These are phyloP conservation scores for Piper longum DNA, from an alignment of 164 flowering plant species.

Conservation along the genomic window DNA sequence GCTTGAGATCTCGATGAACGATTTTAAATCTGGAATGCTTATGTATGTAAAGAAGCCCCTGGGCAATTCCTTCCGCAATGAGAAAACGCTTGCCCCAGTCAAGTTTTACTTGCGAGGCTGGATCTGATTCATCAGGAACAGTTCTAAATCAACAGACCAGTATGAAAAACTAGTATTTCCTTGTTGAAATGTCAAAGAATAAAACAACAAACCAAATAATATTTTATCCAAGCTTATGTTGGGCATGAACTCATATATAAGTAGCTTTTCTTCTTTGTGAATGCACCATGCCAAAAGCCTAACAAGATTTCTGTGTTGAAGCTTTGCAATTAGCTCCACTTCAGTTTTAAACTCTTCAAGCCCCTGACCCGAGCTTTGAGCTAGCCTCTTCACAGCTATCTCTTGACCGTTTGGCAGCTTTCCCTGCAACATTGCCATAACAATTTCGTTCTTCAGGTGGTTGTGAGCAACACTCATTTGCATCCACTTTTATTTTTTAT, in stretches of 20 bases:
- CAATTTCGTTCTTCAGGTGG: not conserved
- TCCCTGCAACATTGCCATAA: constrained; percentile 10
- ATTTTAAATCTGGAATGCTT: constrained; percentile 59
- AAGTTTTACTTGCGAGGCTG: constrained; percentile 20
- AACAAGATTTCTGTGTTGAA: constrained; percentile 33
- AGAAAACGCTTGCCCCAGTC: constrained; percentile 48
- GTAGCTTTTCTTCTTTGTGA: constrained; percentile 22
- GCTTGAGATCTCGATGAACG: constrained; percentile 65
- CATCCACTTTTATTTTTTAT: too few species aligned
- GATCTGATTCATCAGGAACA: constrained; percentile 17
- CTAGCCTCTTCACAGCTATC: constrained; percentile 37
- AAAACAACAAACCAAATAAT: constrained; percentile 14
- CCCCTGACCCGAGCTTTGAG: constrained; percentile 26
- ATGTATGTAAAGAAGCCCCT: constrained; percentile 78
- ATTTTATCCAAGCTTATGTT: constrained; percentile 21
- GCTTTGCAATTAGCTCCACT: constrained; percentile 21
- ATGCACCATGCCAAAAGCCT: constrained; percentile 27
- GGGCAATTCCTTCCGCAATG: constrained; percentile 63
- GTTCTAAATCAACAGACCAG: not conserved
- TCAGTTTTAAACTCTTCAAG: constrained; percentile 26
- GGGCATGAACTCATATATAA: constrained; percentile 29
- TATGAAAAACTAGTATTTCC: not conserved
- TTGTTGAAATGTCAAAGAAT: not conserved
- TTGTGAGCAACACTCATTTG: too few species aligned
- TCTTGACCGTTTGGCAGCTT: constrained; percentile 18